Percentiles rank a stretch among this genome's conserved stretches.
Evolutionary conservation across 2,329 filamentous ascomycete genomes (phyloP).

Genomic region (Monascus ruber): DNA sequence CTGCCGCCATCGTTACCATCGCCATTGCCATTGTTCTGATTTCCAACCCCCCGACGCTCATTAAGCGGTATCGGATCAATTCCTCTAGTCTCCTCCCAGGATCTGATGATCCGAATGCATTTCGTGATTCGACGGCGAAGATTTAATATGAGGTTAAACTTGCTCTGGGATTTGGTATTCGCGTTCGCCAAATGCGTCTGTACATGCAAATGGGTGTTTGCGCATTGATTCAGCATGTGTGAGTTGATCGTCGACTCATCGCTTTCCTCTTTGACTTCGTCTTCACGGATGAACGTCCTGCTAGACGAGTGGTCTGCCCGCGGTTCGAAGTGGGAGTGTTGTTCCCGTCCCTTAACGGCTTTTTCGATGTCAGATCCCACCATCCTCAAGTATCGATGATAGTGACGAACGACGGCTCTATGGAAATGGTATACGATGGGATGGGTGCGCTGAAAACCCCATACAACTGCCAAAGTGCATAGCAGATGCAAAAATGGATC

Average conservation of each 20-base stretch:
- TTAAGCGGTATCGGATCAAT: slow-evolving; percentile 4
- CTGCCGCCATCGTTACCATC: not conserved
- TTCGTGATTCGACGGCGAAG: not conserved
- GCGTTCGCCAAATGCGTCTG: too few relatives aligned
- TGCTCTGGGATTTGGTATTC: too few relatives aligned
- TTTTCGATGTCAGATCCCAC: not conserved
- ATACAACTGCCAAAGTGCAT: too few relatives aligned
- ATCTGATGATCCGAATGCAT: not conserved
- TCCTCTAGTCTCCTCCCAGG: slow-evolving; percentile 4
- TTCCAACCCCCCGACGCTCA: not conserved
- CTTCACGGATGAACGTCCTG: too few relatives aligned
- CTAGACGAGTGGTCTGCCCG: not conserved
- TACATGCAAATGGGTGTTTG: too few relatives aligned
- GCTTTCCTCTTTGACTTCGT: too few relatives aligned
- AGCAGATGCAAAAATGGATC: too few relatives aligned
- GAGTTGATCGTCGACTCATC: too few relatives aligned
- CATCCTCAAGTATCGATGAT: not conserved
- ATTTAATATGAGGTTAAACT: not conserved
- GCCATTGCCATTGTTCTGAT: too few relatives aligned
- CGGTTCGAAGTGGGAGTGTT: not conserved
- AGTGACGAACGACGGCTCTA: not conserved
- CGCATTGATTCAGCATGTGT: too few relatives aligned
- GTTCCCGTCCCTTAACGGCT: not conserved
- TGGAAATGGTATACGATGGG: not conserved
- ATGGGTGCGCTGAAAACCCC: not conserved